Percentiles rank a stretch among this genome's conserved stretches.
Evolutionary conservation across 345 rosid genomes (phyloP).

Genomic region (Brassica rapa): DNA sequence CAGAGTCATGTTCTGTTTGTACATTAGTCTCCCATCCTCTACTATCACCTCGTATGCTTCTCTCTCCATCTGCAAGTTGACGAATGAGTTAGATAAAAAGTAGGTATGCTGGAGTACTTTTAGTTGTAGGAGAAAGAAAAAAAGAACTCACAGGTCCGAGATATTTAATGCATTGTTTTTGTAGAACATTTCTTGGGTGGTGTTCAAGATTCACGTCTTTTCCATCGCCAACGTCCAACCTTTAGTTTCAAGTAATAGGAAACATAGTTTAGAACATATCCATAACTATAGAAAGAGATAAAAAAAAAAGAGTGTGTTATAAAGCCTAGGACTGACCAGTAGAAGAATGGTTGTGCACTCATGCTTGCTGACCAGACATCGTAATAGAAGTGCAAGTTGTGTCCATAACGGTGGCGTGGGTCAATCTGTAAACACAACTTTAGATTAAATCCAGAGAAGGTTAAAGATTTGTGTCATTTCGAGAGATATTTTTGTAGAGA

Average conservation of each 20-base stretch:
- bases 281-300: background rate
- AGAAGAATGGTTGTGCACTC: slow-evolving; percentile 73
- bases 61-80: slow-evolving; percentile 60
- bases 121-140: background rate
- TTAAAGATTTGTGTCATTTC: background rate
- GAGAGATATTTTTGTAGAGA: background rate
- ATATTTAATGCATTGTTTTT: slow-evolving; percentile 59
- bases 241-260: slow-evolving; percentile 35
- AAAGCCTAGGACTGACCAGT: slow-evolving; percentile 49
- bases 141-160: slow-evolving; percentile 64
- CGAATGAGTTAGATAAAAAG: background rate
- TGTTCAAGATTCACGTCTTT: slow-evolving; percentile 59
- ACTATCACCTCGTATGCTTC: slow-evolving; percentile 63
- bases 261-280: slow-evolving; percentile 26
- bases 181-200: slow-evolving; percentile 51
- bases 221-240: slow-evolving; percentile 81
- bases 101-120: background rate
- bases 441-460: background rate
- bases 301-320: background rate
- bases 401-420: slow-evolving; percentile 88
- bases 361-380: slow-evolving; percentile 67
- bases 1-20: slow-evolving; percentile 47
- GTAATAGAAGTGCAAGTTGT: slow-evolving; percentile 79
- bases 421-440: slow-evolving; percentile 54
- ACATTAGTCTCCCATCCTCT: slow-evolving; percentile 56